Base-by-base conservation (phyloP, 257 asterid species). In the Plantago elongata region DNA sequence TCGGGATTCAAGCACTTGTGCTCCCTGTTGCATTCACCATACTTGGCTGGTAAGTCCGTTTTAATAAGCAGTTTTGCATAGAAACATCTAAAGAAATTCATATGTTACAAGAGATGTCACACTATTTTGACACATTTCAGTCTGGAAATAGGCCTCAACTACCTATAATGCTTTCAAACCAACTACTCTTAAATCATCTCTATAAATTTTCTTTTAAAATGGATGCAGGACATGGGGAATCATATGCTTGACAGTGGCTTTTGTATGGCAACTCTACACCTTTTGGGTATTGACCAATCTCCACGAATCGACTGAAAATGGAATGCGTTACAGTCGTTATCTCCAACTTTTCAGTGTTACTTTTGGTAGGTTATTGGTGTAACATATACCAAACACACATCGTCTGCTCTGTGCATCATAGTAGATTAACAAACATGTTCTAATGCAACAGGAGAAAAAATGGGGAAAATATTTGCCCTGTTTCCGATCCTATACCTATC, bases 261-360 rank as follows among this genome's bases (percentile, higher is more conserved):
- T 91, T 54, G 72, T 91, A 57, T 91, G 98, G 98, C 98, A 91
- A 68, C 70, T 88, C 1, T 91, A 88, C 78, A 91, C 98, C 0
- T 74, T 91, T 1, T 83, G 81, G 69, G 46, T 88, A 44, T 82
- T 88, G 51, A 95, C 89, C 13, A 87, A 88, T 11, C 95, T 91
- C 74, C 98, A 88, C 43, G 98, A 91, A 66, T 81, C 84, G 13
- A 64, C 75, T 1, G 90, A 88, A 70, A 64, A 81, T 7, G 95
- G 97, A 13, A 77, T 88, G 7, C 88, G 98, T 13, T 91, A 88
- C 76, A 88, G 96, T 73, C 67, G 98, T 79, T 91, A 86, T 83
- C 74, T 91, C 82, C 96, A 88, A 60, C 70, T 91, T 15, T 92
- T 96, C 3, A 65, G 56, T 34, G 95, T 93, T 10, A 79, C 97